Evolutionary conservation across 2,329 filamentous ascomycete genomes (phyloP), one percentile per base, ranked within the genome.

Genomic region (Pseudodiploospora longispora): DNA sequence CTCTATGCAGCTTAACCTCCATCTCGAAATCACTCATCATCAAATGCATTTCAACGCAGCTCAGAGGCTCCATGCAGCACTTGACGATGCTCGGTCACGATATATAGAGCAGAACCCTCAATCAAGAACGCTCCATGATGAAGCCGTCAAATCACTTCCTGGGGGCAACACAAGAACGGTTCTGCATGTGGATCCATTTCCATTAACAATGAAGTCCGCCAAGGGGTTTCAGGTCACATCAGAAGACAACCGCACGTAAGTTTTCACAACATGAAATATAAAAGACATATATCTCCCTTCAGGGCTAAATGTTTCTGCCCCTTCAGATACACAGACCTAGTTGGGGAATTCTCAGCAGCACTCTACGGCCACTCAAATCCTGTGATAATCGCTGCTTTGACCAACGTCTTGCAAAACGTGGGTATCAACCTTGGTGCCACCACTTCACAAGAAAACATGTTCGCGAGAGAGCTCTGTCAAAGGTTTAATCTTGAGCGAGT

Each of bases 351-450:
- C 53, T 78, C 77, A 0, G 82, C 82, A 1, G 80, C 76, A 2
- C 66, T 86, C 9, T 84, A 77, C 54, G 82, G 82, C 0, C 82
- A 86, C 60, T 81, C 76, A 1, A 69, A 83, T 42, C 71, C 75
- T 0, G 52, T 64, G 2, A 75, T 86, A 43, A 57, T 67, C 3
- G 52, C 62, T 0, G 69, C 79, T 0, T 63, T 85, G 27, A 46
- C 59, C 8, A 51, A 64, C 5, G 66, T 71, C 1, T 54, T 79
- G 3, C 54, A 66, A 2, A 58, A 62, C 5, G 58, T 64, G 2
- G 79, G 80, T 4, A 59, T 80, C 50, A 79, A 70, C 47, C 66
- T 79, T 10, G 76, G 81, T 5, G 72, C 67, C 0, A 72, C 74
- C 2, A 76, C 70, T 31, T 50, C 57, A 8, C 65, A 74, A 40